Conservation (phyloP, 139 green algal genomes). For the Ettlia oleoabundans region DNA sequence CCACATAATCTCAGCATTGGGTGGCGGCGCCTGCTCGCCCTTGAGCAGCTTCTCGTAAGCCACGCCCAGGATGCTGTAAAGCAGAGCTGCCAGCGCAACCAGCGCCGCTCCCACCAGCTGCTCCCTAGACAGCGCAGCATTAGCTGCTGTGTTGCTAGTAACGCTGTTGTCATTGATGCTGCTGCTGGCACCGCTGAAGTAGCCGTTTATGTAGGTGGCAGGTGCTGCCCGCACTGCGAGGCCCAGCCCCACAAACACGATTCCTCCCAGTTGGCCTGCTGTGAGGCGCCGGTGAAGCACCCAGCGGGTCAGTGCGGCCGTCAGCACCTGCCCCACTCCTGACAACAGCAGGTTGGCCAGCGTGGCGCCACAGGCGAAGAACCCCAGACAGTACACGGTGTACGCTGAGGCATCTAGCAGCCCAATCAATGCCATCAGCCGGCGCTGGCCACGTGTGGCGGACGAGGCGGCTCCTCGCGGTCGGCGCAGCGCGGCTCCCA, state of each 20-base stretch:
- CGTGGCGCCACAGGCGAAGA: constrained; percentile 45
- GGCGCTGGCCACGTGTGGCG: constrained; percentile 18
- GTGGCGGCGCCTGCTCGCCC: background rate
- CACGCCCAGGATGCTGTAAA: constrained; percentile 33
- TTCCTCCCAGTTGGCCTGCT: constrained; percentile 28
- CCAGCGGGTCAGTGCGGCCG: constrained; percentile 37
- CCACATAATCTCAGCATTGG: constrained; percentile 43
- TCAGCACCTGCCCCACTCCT: constrained; percentile 51
- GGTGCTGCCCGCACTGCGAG: constrained; percentile 40
- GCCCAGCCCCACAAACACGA: constrained; percentile 39
- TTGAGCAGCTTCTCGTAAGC: constrained; percentile 44
- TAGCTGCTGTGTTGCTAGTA: background rate
- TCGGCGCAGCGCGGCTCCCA: constrained; percentile 20
- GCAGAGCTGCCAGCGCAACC: constrained; percentile 30
- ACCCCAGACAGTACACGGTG: constrained; percentile 44
- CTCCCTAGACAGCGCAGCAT: background rate
- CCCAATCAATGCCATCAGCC: constrained; percentile 46
- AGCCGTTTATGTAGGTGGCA: background rate
- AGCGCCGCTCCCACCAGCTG: constrained; percentile 21
- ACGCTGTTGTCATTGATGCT: background rate
- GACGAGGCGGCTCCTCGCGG: background rate
- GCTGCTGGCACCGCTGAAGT: background rate
- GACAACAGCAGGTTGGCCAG: constrained; percentile 50
- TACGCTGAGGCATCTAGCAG: constrained; percentile 51
- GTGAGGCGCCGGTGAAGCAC: constrained; percentile 39